Conservation (phyloP, 1,139 yeast genomes). For the Waltiozyma solani region DNA sequence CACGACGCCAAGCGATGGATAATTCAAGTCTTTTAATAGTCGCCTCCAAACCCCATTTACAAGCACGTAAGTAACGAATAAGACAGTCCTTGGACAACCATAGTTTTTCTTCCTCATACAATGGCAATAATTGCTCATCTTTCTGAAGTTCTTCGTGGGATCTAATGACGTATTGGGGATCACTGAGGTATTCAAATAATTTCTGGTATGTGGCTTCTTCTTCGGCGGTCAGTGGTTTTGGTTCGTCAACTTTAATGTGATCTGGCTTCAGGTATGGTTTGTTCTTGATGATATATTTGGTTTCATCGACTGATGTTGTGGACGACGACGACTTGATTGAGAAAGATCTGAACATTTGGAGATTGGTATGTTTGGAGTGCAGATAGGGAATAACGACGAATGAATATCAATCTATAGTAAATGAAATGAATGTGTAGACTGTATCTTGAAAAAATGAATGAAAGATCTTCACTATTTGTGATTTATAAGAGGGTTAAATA, state of each 20-base stretch:
- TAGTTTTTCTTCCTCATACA: conserved; percentile 59
- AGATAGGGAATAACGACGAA: too few species aligned
- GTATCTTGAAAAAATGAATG: too few species aligned
- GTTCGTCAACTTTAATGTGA: conserved; percentile 37
- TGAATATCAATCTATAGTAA: too few species aligned
- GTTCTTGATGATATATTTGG: neutral
- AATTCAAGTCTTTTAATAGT: conserved; percentile 66
- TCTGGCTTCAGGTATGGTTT: neutral
- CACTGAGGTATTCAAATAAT: conserved; percentile 50
- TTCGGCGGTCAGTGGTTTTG: conserved; percentile 35
- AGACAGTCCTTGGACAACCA: conserved; percentile 92
- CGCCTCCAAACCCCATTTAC: conserved; percentile 72
- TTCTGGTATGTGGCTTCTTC: conserved; percentile 48
- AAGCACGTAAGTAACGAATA: conserved; percentile 78
- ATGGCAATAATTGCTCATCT: conserved; percentile 22
- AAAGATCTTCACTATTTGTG: too few species aligned
- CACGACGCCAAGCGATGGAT: conserved; percentile 85
- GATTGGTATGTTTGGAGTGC: too few species aligned
- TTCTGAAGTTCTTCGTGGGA: conserved; percentile 28
- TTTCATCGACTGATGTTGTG: neutral
- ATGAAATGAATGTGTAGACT: too few species aligned
- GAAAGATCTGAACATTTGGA: neutral
- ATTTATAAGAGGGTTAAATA: too few species aligned
- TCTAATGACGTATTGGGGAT: conserved; percentile 30
- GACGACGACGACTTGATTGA: neutral